phyloP scores from a whole-genome alignment of 2,329 filamentous ascomycete genomes.

The Stemphylium beticola region DNA sequence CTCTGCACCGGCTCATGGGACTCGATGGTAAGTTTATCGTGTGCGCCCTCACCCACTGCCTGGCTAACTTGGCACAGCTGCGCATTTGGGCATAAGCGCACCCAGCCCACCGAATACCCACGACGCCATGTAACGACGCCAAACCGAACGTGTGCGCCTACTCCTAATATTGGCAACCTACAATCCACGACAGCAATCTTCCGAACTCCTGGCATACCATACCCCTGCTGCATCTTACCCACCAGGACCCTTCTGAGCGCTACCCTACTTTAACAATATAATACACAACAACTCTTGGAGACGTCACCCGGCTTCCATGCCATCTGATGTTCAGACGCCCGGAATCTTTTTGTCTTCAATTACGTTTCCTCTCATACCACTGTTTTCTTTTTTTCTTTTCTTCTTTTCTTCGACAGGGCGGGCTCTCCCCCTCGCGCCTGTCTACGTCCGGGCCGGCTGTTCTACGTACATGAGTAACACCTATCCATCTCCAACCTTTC shows the following conservation, averaged over 20 bases:
- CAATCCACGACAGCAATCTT: conserved; percentile 34
- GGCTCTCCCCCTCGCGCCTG: conserved; percentile 20
- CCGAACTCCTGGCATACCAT: conserved; percentile 35
- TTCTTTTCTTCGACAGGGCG: conserved; percentile 28
- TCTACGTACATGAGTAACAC: conserved; percentile 34
- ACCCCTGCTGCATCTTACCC: conserved; percentile 31
- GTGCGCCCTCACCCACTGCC: conserved; percentile 1
- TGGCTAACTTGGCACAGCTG: conserved; percentile 49
- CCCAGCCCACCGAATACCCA: conserved; percentile 22
- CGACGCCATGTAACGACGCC: conserved; percentile 42
- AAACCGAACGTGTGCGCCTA: conserved; percentile 39
- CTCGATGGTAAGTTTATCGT: conserved; percentile 80
- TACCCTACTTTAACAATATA: conserved; percentile 32
- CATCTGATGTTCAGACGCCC: conserved; percentile 41
- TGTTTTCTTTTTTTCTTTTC: conserved; percentile 35
- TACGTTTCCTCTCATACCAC: conserved; percentile 44
- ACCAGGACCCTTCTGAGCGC: conserved; percentile 29
- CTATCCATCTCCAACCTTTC: conserved; percentile 22
- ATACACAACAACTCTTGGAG: conserved; percentile 42
- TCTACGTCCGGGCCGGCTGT: conserved; percentile 32
- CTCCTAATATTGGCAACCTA: conserved; percentile 35
- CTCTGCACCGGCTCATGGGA: conserved; percentile 99
- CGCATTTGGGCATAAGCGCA: conserved; percentile 59
- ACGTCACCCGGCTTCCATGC: conserved; percentile 31
- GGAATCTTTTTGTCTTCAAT: conserved; percentile 35